Evolutionary conservation across 2,329 filamentous ascomycete genomes (phyloP).

Genomic region (Clonostachys chloroleuca): DNA sequence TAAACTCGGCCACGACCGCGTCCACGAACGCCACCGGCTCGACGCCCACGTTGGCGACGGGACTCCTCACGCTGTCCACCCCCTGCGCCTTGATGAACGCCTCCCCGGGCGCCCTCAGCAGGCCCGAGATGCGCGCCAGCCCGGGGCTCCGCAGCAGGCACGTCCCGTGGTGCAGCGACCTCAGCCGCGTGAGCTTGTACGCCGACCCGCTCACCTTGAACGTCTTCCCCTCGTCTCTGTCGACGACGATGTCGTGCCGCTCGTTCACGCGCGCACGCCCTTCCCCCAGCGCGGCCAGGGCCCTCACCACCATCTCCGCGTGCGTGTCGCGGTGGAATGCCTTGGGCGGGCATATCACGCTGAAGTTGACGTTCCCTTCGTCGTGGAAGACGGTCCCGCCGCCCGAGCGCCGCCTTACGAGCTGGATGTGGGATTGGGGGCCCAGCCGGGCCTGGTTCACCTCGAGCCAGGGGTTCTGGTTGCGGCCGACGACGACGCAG

Average conservation of each 20-base stretch:
- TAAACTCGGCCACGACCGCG: constrained; percentile 63
- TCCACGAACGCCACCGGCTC: constrained; percentile 36
- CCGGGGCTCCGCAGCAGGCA: constrained; percentile 78
- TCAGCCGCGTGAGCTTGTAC: constrained; percentile 80
- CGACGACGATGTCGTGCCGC: constrained; percentile 88
- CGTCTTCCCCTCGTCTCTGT: constrained; percentile 27
- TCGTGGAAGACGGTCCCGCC: constrained; percentile 96
- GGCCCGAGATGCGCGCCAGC: constrained; percentile 60
- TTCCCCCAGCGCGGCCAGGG: constrained; percentile 58
- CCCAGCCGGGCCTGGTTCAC: constrained; percentile 66
- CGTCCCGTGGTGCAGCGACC: constrained; percentile 90
- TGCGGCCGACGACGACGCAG: constrained; percentile 86
- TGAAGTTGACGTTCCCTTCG: constrained; percentile 88
- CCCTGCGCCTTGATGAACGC: constrained; percentile 75
- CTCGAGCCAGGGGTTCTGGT: constrained; percentile 97
- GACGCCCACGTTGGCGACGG: constrained; percentile 70
- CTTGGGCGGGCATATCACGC: constrained; percentile 76
- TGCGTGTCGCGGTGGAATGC: constrained; percentile 81
- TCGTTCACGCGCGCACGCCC: constrained; percentile 71
- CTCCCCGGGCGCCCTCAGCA: constrained; percentile 75
- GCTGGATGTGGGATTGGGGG: constrained; percentile 25
- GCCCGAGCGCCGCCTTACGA: constrained; percentile 82
- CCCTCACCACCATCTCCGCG: constrained; percentile 89
- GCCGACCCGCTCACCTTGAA: constrained; percentile 91
- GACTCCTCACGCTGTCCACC: constrained; percentile 86